These are phyloP conservation scores for Chlamydomonas asymmetrica DNA, from an alignment of 139 green algal genomes.

Conservation along the genomic window DNA sequence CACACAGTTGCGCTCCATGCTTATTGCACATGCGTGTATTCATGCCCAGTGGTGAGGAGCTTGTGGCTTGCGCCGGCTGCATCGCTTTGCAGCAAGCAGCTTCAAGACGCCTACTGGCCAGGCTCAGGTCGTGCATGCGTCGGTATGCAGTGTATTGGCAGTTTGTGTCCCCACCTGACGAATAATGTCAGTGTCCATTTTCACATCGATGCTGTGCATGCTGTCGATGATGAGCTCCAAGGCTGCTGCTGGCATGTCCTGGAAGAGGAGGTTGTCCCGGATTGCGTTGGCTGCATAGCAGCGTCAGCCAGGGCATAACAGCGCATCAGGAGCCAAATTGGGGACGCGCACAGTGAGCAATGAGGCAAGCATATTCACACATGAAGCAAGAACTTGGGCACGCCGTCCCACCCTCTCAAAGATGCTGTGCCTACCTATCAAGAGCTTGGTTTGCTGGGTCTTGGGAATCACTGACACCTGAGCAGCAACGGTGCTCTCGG, in stretches of 20 bases:
- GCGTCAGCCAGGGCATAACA: background rate
- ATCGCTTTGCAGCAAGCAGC: too few relatives aligned
- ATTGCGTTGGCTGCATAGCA: constrained; percentile 59
- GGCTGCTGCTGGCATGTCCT: constrained; percentile 59
- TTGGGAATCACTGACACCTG: constrained; percentile 35
- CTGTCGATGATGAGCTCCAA: constrained; percentile 76
- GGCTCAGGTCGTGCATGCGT: background rate
- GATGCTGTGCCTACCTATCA: constrained; percentile 37
- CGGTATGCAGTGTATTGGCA: background rate
- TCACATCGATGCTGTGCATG: constrained; percentile 62
- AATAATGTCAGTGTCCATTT: constrained; percentile 72
- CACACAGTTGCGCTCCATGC: background rate
- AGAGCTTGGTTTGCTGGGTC: constrained; percentile 21
- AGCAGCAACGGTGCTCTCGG: constrained; percentile 17
- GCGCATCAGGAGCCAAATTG: background rate
- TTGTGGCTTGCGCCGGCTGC: too few relatives aligned
- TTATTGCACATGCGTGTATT: background rate
- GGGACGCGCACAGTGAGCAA: background rate
- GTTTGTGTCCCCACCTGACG: constrained; percentile 40
- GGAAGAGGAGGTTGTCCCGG: constrained; percentile 76
- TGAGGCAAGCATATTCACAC: background rate
- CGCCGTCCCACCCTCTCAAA: too few relatives aligned
- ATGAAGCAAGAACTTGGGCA: background rate
- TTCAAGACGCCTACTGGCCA: too few relatives aligned
- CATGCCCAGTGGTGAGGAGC: background rate